Conservation (phyloP, 495 filamentous ascomycete species). For the Penicillium dipodomyicola region DNA sequence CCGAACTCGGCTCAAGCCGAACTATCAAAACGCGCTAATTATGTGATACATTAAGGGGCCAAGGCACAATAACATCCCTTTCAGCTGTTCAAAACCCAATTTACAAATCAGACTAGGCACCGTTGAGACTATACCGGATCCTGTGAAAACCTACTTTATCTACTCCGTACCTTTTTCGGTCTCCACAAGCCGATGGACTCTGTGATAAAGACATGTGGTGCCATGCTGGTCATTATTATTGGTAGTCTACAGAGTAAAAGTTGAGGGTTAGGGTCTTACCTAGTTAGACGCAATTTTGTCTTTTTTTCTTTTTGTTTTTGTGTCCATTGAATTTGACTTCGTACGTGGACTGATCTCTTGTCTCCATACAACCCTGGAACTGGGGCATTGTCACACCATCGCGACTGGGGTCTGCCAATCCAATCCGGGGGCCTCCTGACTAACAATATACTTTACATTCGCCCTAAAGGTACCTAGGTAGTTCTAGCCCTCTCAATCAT, state of each 20-base stretch:
- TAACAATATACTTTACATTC: too few species aligned
- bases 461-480: too few species aligned
- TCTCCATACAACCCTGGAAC: conserved; percentile 12
- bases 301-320: not conserved
- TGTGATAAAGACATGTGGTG: conserved; percentile 10
- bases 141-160: not conserved
- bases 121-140: not conserved
- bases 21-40: conserved; percentile 1
- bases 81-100: not conserved
- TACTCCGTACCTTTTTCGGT: conserved; percentile 7
- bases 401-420: conserved; percentile 9
- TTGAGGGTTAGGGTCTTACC: not conserved
- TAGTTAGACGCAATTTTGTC: not conserved
- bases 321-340: conserved; percentile 1
- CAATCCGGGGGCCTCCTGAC: conserved; percentile 5
- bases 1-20: conserved; percentile 8
- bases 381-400: conserved; percentile 24
- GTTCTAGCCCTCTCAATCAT: not conserved
- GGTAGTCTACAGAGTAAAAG: not conserved
- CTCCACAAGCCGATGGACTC: conserved; percentile 22
- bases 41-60: not conserved
- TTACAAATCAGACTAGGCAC: not conserved
- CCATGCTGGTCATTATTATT: conserved; percentile 3
- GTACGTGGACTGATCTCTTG: conserved; percentile 18
- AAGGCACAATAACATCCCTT: not conserved